Evolutionary conservation across 768 basidiomycete species (phyloP).

Genomic region (Tricholoma sp.): DNA sequence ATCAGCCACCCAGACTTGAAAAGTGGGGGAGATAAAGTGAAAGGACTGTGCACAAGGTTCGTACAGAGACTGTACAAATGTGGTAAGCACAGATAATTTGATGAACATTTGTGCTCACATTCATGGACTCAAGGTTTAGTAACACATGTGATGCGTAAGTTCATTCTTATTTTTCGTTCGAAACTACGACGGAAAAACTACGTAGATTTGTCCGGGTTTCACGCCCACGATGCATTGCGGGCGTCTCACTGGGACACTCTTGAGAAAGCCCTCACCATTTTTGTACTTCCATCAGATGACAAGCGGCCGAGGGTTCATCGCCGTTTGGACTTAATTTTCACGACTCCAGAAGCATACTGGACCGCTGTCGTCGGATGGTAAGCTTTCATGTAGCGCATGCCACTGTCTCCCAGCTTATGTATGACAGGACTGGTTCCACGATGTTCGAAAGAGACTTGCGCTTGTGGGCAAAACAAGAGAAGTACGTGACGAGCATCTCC

Average conservation of each 20-base stretch:
- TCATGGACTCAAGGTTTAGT: conserved; percentile 47
- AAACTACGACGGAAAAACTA: neutral
- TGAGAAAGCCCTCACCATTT: conserved; percentile 81
- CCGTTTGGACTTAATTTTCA: conserved; percentile 82
- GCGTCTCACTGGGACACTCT: conserved; percentile 73
- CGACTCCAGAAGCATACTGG: conserved; percentile 74
- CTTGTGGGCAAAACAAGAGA: conserved; percentile 63
- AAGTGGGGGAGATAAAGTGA: conserved; percentile 42
- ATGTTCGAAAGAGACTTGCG: conserved; percentile 88
- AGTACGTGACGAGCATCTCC: conserved; percentile 27
- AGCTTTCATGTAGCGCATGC: conserved; percentile 6
- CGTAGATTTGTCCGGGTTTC: conserved; percentile 58
- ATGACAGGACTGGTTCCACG: conserved; percentile 73
- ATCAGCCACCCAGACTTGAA: conserved; percentile 63
- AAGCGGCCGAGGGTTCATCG: conserved; percentile 43
- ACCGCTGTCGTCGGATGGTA: conserved; percentile 88
- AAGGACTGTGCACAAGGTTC: conserved; percentile 57
- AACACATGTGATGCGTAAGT: conserved; percentile 81
- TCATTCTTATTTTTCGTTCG: neutral
- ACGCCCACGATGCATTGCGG: conserved; percentile 45
- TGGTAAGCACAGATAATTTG: conserved; percentile 34
- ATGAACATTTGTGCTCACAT: neutral
- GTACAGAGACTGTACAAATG: conserved; percentile 49
- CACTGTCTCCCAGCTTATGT: neutral
- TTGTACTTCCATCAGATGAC: conserved; percentile 48